These are phyloP conservation scores for Allium cepa DNA, from an alignment of 106 monocot species.

Conservation along the genomic window DNA sequence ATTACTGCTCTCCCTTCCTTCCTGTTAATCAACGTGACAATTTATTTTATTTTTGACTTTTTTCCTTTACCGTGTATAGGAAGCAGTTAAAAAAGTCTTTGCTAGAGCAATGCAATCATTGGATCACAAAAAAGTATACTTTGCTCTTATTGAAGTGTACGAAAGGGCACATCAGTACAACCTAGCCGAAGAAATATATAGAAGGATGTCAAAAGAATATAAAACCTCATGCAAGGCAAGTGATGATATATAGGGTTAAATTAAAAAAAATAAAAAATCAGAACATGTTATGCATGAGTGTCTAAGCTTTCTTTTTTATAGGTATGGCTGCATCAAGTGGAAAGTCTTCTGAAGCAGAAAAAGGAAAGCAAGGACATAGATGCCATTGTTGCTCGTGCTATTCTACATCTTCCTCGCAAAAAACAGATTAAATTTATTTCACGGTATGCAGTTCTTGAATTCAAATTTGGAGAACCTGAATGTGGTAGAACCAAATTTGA, in stretches of 20 bases:
- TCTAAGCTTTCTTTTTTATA: constrained; percentile 13
- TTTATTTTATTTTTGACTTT: not conserved
- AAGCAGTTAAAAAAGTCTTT: constrained; percentile 68
- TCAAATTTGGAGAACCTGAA: constrained; percentile 62
- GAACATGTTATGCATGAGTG: not conserved
- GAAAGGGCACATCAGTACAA: constrained; percentile 64
- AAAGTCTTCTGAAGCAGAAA: constrained; percentile 36
- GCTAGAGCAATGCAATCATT: constrained; percentile 74
- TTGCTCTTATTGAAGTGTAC: constrained; percentile 80
- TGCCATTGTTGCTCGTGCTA: constrained; percentile 61
- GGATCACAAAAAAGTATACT: constrained; percentile 80
- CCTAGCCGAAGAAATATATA: constrained; percentile 66
- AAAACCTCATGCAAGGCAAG: constrained; percentile 84
- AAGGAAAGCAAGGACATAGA: constrained; percentile 44
- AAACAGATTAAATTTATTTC: constrained; percentile 94
- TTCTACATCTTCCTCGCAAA: constrained; percentile 55
- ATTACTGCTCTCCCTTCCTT: not conserved
- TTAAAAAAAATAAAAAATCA: not conserved
- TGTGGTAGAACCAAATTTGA: constrained; percentile 75
- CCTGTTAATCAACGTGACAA: not conserved
- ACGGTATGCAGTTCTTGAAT: constrained; percentile 74
- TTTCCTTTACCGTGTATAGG: constrained; percentile 26
- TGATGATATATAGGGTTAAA: not conserved
- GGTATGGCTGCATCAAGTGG: constrained; percentile 70
- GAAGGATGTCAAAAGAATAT: constrained; percentile 80